Evolutionary conservation across 495 filamentous ascomycete species (phyloP), one percentile per base, ranked within the genome.

Genomic region (Penicillium dipodomyicola): DNA sequence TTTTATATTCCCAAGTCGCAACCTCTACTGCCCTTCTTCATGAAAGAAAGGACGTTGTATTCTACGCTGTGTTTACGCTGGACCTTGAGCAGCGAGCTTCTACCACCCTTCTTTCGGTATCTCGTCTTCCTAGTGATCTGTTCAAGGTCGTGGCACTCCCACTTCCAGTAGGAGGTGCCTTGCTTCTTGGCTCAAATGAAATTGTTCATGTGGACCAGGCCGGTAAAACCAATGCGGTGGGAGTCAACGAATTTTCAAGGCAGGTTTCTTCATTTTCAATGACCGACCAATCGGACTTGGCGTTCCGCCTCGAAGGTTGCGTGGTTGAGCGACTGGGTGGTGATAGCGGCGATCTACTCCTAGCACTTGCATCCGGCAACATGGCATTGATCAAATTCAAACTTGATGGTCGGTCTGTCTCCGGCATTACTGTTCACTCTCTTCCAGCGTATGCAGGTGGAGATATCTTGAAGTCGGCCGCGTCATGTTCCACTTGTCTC

Each of bases 181-280:
- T 98, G 23, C 81, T 98, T 33, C 76, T 98, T 41, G 95, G 94
- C 8, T 80, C 80, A 12, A 97, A 97, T 68, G 89, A 96, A 65
- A 71, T 98, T 56, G 89, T 98, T 54, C 95, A 98, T 72, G 87
- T 98, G 57, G 94, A 97, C 67, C 95, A 97, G 77, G 87, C 89
- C 12, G 94, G 94, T 5, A 97, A 95, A 72, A 83, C 91, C 14
- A 96, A 87, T 65, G 94, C 91, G 10, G 88, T 97, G 39, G 93
- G 87, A n/a, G 91, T 97, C 62, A 98, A 98, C 64, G 84, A 87
- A 25, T 95, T 96, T 72, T 84, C 90, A 10, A 88, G 85, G 63
- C 79, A 87, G 53, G 78, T 82, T 45, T 97, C 93, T 10, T 79
- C 86, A 3, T 96, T 96, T 63, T 73, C 81, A 4, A 84, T 98